Percentiles rank a stretch among this genome's conserved stretches.
Evolutionary conservation across 768 basidiomycete species (phyloP).

Genomic region (Rhizopogon rudus): DNA sequence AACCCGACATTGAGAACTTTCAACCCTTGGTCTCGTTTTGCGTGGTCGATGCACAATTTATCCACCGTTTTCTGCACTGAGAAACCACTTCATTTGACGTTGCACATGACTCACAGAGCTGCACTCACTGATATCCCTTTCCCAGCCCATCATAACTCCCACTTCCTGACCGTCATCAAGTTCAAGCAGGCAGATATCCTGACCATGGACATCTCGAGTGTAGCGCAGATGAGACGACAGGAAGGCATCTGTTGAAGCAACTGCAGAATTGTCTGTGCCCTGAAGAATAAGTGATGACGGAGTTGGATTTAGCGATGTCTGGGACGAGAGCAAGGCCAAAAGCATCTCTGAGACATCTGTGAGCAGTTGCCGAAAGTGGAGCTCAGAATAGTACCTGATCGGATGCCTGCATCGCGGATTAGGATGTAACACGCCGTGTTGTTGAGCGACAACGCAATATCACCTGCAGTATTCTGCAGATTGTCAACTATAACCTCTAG

Average conservation of each 20-base stretch:
- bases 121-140: constrained; percentile 68
- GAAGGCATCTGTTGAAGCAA: constrained; percentile 63
- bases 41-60: constrained; percentile 51
- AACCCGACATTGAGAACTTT: constrained; percentile 89
- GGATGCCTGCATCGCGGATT: constrained; percentile 90
- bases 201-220: constrained; percentile 63
- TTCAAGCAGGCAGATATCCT: constrained; percentile 75
- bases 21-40: constrained; percentile 39
- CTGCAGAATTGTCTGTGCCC: constrained; percentile 48
- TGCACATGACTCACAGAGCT: neutral
- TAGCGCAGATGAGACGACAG: constrained; percentile 67
- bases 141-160: constrained; percentile 99
- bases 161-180: constrained; percentile 65
- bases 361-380: constrained; percentile 2
- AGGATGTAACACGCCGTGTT: constrained; percentile 65
- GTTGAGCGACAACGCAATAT: constrained; percentile 86
- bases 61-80: constrained; percentile 76
- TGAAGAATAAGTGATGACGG: constrained; percentile 38
- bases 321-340: constrained; percentile 55
- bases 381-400: constrained; percentile 57
- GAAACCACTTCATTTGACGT: constrained; percentile 20
- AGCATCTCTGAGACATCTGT: constrained; percentile 54
- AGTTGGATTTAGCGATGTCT: constrained; percentile 21
- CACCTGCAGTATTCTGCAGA: constrained; percentile 78
- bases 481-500: constrained; percentile 55